Conservation (phyloP, 495 filamentous ascomycete genomes). For the Lepidopterella palustris region DNA sequence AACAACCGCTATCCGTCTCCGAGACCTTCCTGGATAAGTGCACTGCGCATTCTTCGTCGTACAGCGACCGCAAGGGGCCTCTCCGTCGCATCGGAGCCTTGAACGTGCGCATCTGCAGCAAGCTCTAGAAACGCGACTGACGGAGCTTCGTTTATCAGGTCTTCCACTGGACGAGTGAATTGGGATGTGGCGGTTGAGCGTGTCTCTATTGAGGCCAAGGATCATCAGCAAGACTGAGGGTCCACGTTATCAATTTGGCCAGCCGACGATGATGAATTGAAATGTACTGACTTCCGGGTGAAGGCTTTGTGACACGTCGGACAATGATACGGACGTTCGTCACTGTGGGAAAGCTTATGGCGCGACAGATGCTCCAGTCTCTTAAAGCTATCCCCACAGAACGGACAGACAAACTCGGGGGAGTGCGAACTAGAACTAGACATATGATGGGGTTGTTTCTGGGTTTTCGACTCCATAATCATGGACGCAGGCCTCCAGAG, state of each 20-base stretch:
- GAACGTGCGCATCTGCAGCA: background rate
- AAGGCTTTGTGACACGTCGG: slow-evolving; percentile 13
- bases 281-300: slow-evolving; percentile 13
- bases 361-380: slow-evolving; percentile 16
- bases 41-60: background rate
- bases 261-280: too few species aligned
- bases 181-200: slow-evolving; percentile 4
- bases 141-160: background rate
- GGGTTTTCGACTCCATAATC: background rate
- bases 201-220: slow-evolving; percentile 1
- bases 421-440: background rate
- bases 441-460: background rate
- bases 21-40: background rate
- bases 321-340: slow-evolving; percentile 7
- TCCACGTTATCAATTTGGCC: too few species aligned
- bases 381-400: slow-evolving; percentile 2
- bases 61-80: slow-evolving; percentile 1
- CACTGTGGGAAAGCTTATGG: slow-evolving; percentile 16
- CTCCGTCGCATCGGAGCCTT: slow-evolving; percentile 6
- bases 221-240: too few species aligned
- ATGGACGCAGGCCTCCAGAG: background rate
- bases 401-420: background rate
- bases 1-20: background rate
- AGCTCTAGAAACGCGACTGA: slow-evolving; percentile 1
- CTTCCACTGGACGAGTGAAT: background rate